Evolutionary conservation across 2,329 filamentous ascomycete species (phyloP).

Genomic region (Neurospora crassa): DNA sequence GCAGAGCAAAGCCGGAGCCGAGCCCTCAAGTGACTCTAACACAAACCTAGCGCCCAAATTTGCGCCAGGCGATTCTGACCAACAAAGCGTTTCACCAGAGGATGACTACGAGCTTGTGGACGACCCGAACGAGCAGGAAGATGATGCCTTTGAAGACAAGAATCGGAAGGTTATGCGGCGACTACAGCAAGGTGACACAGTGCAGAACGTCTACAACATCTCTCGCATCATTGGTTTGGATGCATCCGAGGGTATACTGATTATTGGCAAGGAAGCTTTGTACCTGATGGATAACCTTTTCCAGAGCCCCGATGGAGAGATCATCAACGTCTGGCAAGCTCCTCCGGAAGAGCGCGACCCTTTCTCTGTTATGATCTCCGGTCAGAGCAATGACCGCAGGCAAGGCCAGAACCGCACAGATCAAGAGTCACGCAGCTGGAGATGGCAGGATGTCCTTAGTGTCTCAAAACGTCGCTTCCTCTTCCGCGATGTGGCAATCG

Average conservation of each 20-base stretch:
- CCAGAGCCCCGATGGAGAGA: conserved; percentile 87
- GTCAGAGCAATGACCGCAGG: conserved; percentile 23
- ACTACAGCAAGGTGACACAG: conserved; percentile 79
- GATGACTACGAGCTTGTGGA: conserved; percentile 96
- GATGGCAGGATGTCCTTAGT: conserved; percentile 88
- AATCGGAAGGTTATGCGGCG: conserved; percentile 96
- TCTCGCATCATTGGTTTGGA: conserved; percentile 91
- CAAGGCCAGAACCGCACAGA: conserved; percentile 50
- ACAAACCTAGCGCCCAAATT: background rate
- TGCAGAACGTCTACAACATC: conserved; percentile 90
- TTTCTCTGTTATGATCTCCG: conserved; percentile 77
- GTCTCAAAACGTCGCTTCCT: conserved; percentile 92
- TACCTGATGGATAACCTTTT: conserved; percentile 98
- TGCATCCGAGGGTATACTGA: conserved; percentile 84
- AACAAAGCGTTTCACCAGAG: conserved; percentile 40
- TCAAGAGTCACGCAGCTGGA: conserved; percentile 83
- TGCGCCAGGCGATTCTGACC: conserved; percentile 23
- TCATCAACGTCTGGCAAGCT: conserved; percentile 93
- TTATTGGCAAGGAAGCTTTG: conserved; percentile 81
- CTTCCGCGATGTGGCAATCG: conserved; percentile 91
- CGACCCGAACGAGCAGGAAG: conserved; percentile 77
- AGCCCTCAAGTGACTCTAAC: background rate
- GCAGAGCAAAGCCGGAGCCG: conserved; percentile 14
- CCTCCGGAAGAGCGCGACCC: conserved; percentile 86
- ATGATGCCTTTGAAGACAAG: conserved; percentile 85